These are phyloP conservation scores for Discostella pseudostelligera DNA, from an alignment of 108 stramenopile species.

Conservation along the genomic window DNA sequence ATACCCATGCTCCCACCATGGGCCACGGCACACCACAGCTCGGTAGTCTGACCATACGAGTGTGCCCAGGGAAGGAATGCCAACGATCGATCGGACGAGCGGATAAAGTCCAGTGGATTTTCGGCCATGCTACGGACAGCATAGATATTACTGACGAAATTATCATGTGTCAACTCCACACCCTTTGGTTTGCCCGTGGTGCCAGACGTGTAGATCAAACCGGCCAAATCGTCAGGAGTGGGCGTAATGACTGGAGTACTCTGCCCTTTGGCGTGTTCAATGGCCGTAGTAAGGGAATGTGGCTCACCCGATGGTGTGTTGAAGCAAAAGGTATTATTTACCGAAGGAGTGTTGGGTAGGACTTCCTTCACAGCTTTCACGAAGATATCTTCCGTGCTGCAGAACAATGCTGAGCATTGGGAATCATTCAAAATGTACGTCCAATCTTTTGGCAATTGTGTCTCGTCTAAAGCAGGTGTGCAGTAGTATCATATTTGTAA, in stretches of 20 bases:
- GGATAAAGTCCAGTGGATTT: constrained; percentile 77
- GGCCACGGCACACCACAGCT: constrained; percentile 84
- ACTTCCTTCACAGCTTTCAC: constrained; percentile 73
- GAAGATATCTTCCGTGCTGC: constrained; percentile 85
- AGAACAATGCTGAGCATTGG: constrained; percentile 73
- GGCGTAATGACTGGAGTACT: constrained; percentile 52
- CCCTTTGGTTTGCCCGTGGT: constrained; percentile 98
- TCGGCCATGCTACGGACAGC: constrained; percentile 73
- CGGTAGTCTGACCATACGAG: constrained; percentile 91
- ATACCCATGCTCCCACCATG: constrained; percentile 88
- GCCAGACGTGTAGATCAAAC: constrained; percentile 95
- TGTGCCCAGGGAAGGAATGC: constrained; percentile 98
- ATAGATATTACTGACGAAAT: constrained; percentile 82
- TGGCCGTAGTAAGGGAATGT: constrained; percentile 65
- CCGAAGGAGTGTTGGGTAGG: constrained; percentile 66
- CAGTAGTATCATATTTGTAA: background rate
- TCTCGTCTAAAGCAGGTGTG: constrained; percentile 93
- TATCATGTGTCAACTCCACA: constrained; percentile 91
- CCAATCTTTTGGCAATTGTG: constrained; percentile 92
- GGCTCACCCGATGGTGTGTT: constrained; percentile 72
- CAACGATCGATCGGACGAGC: constrained; percentile 75
- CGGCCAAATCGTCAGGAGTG: constrained; percentile 87
- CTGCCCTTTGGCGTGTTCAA: constrained; percentile 47
- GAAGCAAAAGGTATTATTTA: constrained; percentile 71
- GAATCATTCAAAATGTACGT: constrained; percentile 94